Conservation (phyloP, 2,329 filamentous ascomycete genomes). For the Botryosphaeria agaves region DNA sequence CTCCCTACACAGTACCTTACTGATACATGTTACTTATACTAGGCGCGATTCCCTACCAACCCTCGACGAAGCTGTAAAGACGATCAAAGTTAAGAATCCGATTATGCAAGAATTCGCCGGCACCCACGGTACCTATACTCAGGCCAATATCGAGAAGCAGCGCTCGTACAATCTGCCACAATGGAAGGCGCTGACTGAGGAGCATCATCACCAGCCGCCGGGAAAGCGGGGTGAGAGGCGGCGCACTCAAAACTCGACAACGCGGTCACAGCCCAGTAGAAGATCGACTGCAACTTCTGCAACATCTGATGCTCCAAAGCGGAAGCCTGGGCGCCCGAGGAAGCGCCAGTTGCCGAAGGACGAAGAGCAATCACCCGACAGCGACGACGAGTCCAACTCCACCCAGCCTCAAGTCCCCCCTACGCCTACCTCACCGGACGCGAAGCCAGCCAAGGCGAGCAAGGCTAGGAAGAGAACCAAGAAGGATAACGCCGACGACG, state of each 20-base stretch:
- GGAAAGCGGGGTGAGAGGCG: slow-evolving; percentile 73
- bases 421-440: slow-evolving; percentile 33
- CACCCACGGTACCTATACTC: slow-evolving; percentile 84
- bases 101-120: slow-evolving; percentile 98
- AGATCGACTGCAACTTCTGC: slow-evolving; percentile 15
- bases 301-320: slow-evolving; percentile 24
- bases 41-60: slow-evolving; percentile 55
- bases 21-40: no score
- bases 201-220: slow-evolving; percentile 89
- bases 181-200: slow-evolving; percentile 85
- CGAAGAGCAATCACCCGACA: slow-evolving; percentile 18
- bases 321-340: slow-evolving; percentile 30
- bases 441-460: slow-evolving; percentile 12
- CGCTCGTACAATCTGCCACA: slow-evolving; percentile 92
- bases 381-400: slow-evolving; percentile 20
- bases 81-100: slow-evolving; percentile 84
- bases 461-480: slow-evolving; percentile 11
- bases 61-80: slow-evolving; percentile 75
- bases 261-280: background rate
- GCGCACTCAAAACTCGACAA: slow-evolving; percentile 15
- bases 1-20: no score
- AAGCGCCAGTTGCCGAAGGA: slow-evolving; percentile 14
- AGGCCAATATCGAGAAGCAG: slow-evolving; percentile 93
- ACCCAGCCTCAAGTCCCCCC: slow-evolving; percentile 29
- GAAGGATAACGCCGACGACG: slow-evolving; percentile 16